These are phyloP conservation scores for Calocybe cyanea DNA, from an alignment of 768 basidiomycete genomes.

Conservation along the genomic window DNA sequence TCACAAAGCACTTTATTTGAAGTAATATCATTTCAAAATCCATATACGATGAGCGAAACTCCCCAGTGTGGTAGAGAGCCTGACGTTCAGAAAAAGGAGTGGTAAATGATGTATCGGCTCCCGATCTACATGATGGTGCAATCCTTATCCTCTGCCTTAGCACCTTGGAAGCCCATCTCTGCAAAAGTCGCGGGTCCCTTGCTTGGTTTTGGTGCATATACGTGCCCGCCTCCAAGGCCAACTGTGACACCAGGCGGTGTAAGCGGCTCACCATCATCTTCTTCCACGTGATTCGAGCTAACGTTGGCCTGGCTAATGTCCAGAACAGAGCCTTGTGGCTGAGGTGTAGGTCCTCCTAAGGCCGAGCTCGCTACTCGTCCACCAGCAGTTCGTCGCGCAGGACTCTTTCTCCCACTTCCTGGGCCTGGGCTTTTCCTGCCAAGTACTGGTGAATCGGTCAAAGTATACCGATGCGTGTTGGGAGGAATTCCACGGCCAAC, in stretches of 20 bases:
- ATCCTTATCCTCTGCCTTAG: conserved; percentile 74
- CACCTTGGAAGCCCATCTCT: conserved; percentile 88
- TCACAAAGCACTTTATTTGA: not conserved
- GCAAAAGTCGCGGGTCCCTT: conserved; percentile 75
- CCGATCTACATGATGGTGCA: conserved; percentile 78
- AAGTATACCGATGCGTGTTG: conserved; percentile 42
- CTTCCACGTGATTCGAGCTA: conserved; percentile 1
- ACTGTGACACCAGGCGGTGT: conserved; percentile 13
- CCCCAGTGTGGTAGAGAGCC: too few species aligned
- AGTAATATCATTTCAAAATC: too few species aligned
- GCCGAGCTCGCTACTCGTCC: conserved; percentile 1
- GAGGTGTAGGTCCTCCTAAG: conserved; percentile 1
- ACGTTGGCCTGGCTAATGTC: conserved; percentile 4
- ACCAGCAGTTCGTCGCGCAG: conserved; percentile 10
- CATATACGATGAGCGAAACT: too few species aligned
- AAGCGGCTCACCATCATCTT: conserved; percentile 2
- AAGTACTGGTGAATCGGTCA: conserved; percentile 34
- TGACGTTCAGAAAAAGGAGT: too few species aligned
- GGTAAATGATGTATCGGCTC: too few species aligned
- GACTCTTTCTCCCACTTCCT: conserved; percentile 15
- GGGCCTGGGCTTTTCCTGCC: conserved; percentile 16
- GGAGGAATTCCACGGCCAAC: conserved; percentile 15
- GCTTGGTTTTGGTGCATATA: conserved; percentile 20
- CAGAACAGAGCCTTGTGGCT: conserved; percentile 6
- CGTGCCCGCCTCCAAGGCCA: conserved; percentile 19